Evolutionary conservation across 257 asterid species (phyloP).

Genomic region (Lithospermum erythrorhizon): DNA sequence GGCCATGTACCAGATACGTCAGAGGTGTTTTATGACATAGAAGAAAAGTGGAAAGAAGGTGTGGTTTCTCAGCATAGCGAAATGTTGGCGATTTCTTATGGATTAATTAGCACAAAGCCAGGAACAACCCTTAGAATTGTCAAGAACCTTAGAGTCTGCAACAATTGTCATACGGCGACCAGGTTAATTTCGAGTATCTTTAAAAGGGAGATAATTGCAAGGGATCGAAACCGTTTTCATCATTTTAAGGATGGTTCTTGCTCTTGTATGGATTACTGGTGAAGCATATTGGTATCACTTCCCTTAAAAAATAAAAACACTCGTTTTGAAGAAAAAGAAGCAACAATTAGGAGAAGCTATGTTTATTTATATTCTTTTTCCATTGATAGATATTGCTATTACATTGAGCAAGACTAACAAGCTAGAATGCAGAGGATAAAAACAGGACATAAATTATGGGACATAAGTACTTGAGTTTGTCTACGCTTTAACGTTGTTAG

Average conservation of each 20-base stretch:
- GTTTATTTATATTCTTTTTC: neutral
- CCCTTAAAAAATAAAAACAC: neutral
- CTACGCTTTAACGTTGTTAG: constrained; percentile 3
- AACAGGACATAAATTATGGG: neutral
- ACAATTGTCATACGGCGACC: constrained; percentile 22
- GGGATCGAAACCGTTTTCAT: constrained; percentile 28
- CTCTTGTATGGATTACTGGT: constrained; percentile 28
- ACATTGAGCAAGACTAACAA: neutral
- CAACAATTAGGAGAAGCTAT: neutral
- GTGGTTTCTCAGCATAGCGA: constrained; percentile 19
- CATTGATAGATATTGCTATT: neutral
- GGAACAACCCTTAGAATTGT: constrained; percentile 26
- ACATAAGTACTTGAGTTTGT: neutral
- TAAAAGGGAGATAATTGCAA: constrained; percentile 20
- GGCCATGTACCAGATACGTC: constrained; percentile 20
- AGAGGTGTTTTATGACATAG: constrained; percentile 15
- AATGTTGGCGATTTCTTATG: constrained; percentile 24
- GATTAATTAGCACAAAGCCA: constrained; percentile 22
- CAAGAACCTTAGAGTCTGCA: constrained; percentile 22
- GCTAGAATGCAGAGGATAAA: neutral
- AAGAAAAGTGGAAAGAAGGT: constrained; percentile 15
- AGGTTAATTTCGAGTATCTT: constrained; percentile 23
- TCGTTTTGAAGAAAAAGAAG: neutral
- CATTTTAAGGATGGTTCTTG: constrained; percentile 27
- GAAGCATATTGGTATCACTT: neutral